Base-by-base conservation (phyloP, 345 rosid species). In the Anastatica hierochuntica region DNA sequence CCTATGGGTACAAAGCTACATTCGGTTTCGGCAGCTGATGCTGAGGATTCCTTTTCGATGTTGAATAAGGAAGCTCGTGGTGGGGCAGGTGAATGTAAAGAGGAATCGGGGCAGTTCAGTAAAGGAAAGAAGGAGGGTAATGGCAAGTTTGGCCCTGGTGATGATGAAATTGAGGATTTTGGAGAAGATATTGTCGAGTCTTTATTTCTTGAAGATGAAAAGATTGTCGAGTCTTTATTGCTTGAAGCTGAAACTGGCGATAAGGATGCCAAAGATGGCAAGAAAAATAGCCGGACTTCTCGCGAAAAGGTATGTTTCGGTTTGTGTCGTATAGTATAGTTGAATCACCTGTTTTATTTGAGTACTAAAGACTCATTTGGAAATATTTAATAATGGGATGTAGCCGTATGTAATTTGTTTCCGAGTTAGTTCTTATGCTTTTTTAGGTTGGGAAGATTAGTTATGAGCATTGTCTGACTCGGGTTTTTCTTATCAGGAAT, bases 181-280 rank as follows among this genome's bases (percentile, higher is more conserved):
- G 77, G 79, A 8, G 82, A 76, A 69, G 72, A 75, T 37, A 71
- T 78, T 43, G 72, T 70, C 44, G 81, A 72, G 50, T 72, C 83
- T 53, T 62, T 79, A 37, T 72, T 77, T 72, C 73, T 71, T 44
- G 94, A 77, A 43, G 82, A 68, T 60, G 83, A 74, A 27, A 49
- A n/a, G n/a, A 71, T 78, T 43, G 72, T 70, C 44, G 81, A 72
- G 50, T 72, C 83, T 53, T 62, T 79, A 37, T 72, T 77, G 73
- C 73, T 71, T 44, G 94, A 77, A 43, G 82, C 67, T 60, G 83
- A 74, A 27, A 49, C 77, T 40, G 74, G 72, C 5, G 63, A 56
- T 37, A 78, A 67, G 69, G 76, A 48, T 19, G 74, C 68, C 17
- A 74, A 71, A 57, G 85, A 71, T 67, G 73, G 41, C 29, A 70